These are phyloP conservation scores for Colletotrichum acutatum DNA, from an alignment of 2,329 filamentous ascomycete species.

Conservation along the genomic window DNA sequence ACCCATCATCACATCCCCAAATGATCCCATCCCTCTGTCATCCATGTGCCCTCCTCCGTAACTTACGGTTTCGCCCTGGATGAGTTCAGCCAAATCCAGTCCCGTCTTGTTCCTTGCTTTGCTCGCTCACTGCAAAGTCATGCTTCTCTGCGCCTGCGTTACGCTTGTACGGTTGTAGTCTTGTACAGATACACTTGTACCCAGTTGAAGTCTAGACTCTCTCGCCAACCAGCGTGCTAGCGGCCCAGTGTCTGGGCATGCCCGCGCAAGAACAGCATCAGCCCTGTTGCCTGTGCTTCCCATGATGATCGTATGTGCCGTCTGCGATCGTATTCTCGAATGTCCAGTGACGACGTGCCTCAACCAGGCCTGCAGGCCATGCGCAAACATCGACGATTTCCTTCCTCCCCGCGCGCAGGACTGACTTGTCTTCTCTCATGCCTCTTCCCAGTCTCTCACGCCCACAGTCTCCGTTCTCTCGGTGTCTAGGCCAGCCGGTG, in stretches of 20 bases:
- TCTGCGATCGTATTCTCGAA: conserved; percentile 5
- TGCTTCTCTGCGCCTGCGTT: not conserved
- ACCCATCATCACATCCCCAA: not conserved
- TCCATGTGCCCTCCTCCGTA: conserved; percentile 13
- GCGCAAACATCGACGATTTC: conserved; percentile 3
- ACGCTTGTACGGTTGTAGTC: not conserved
- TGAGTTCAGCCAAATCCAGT: not conserved
- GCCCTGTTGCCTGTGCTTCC: conserved; percentile 9
- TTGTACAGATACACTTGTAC: not conserved
- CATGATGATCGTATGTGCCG: conserved; percentile 22
- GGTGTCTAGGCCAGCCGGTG: conserved; percentile 23
- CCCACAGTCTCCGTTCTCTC: conserved; percentile 16
- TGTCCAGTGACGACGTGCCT: conserved; percentile 3
- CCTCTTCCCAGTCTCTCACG: conserved; percentile 27
- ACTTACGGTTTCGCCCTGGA: conserved; percentile 15
- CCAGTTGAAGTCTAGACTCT: not conserved
- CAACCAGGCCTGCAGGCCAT: not conserved
- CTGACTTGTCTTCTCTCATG: conserved; percentile 20
- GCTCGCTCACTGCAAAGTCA: not conserved
- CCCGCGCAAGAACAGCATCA: not conserved
- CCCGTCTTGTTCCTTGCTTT: not conserved
- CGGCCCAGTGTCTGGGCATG: no score
- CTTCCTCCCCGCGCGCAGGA: not conserved
- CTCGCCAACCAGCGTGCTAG: not conserved
- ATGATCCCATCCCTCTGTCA: not conserved